Percentiles rank a stretch among this genome's conserved stretches.
Evolutionary conservation across 2,329 filamentous ascomycete genomes (phyloP).

Genomic region (Xylaria hypoxylon): DNA sequence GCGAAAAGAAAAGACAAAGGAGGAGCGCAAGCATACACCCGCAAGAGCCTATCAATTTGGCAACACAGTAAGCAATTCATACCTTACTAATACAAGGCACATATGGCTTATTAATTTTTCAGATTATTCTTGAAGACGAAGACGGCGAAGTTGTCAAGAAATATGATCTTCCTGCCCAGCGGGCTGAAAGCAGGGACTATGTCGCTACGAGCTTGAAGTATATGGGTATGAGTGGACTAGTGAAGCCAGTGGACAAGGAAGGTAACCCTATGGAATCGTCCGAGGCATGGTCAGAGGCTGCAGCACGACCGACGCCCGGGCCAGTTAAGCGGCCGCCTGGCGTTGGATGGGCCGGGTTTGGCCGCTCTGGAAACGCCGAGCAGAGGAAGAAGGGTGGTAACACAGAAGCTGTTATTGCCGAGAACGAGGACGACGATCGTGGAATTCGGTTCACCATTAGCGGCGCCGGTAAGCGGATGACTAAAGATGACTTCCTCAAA

Average conservation of each 20-base stretch:
- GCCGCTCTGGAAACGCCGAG: conserved; percentile 48
- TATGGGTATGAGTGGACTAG: conserved; percentile 63
- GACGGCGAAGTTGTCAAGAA: conserved; percentile 88
- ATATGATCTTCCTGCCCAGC: conserved; percentile 76
- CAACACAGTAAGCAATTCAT: conserved; percentile 69
- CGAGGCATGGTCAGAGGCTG: conserved; percentile 46
- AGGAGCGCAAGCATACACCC: conserved; percentile 71
- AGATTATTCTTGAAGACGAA: conserved; percentile 89
- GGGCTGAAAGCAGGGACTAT: conserved; percentile 56
- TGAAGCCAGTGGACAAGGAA: conserved; percentile 56
- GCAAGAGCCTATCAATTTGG: conserved; percentile 89
- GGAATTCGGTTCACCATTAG: conserved; percentile 81
- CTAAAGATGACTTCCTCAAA: conserved; percentile 81
- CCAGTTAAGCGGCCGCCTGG: conserved; percentile 56
- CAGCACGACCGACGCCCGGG: conserved; percentile 43
- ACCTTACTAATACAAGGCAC: not conserved
- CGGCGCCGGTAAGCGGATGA: conserved; percentile 79
- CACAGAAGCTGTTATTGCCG: conserved; percentile 53
- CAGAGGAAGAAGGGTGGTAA: conserved; percentile 56
- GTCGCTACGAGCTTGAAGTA: conserved; percentile 64
- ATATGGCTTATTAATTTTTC: not conserved
- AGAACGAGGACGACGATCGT: conserved; percentile 73
- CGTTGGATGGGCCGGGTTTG: conserved; percentile 65
- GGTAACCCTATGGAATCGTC: conserved; percentile 47
- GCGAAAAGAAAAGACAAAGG: conserved; percentile 70